Evolutionary conservation across 148 eudicot genomes (phyloP).

Genomic region (Simmondsia chinensis): DNA sequence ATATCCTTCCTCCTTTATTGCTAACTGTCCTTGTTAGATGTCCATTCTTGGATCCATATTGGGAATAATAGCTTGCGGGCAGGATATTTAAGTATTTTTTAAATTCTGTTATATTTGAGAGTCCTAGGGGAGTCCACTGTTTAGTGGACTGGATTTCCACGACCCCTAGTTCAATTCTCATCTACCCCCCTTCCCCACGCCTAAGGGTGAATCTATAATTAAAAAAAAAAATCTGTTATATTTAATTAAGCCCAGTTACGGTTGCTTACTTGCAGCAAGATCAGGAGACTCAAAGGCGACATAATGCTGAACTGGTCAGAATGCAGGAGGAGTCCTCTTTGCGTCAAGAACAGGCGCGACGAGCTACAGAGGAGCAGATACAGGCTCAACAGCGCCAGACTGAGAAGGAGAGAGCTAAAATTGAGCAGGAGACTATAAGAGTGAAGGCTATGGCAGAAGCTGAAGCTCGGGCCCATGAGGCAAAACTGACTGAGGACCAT

Average conservation of each 20-base stretch:
- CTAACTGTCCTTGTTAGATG: too few relatives aligned
- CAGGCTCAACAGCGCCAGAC: constrained; percentile 91
- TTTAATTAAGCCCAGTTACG: neutral
- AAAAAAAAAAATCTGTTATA: too few relatives aligned
- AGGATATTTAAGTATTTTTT: too few relatives aligned
- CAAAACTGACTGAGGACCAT: constrained; percentile 77
- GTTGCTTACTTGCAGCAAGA: constrained; percentile 50
- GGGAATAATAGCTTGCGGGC: too few relatives aligned
- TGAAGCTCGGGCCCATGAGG: constrained; percentile 86
- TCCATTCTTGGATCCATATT: too few relatives aligned
- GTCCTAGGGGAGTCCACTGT: too few relatives aligned
- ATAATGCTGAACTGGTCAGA: constrained; percentile 64
- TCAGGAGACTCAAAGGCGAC: constrained; percentile 78
- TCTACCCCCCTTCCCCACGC: too few relatives aligned
- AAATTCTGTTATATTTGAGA: too few relatives aligned
- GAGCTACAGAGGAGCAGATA: constrained; percentile 90
- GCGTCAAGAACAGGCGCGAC: constrained; percentile 70
- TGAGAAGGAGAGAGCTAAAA: constrained; percentile 89
- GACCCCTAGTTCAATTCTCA: too few relatives aligned
- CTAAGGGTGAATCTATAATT: too few relatives aligned
- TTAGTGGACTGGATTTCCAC: too few relatives aligned
- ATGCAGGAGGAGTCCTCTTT: constrained; percentile 92
- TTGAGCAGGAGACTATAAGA: constrained; percentile 79
- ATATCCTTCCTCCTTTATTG: too few relatives aligned
- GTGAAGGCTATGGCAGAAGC: constrained; percentile 93